Conservation (phyloP, 257 asterid species). For the Rubia yunnanensis region DNA sequence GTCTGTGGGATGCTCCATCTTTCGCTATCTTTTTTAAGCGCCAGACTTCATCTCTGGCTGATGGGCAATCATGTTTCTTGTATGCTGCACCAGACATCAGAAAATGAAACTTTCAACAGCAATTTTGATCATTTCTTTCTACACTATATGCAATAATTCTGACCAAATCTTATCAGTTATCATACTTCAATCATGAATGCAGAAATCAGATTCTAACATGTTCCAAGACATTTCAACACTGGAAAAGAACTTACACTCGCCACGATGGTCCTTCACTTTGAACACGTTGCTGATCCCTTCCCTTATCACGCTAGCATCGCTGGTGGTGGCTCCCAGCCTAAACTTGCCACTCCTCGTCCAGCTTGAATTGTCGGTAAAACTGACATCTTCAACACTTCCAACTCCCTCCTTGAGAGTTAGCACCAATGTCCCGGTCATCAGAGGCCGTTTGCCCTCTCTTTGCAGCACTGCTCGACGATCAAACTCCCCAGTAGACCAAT, state of each 20-base stretch:
- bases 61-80: conserved; percentile 72
- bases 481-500: conserved; percentile 58
- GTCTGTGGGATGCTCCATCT: conserved; percentile 53
- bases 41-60: conserved; percentile 62
- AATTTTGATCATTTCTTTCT: not conserved
- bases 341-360: conserved; percentile 83
- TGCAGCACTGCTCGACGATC: conserved; percentile 31
- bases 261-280: conserved; percentile 86
- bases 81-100: conserved; percentile 39
- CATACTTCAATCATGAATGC: not conserved
- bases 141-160: not conserved
- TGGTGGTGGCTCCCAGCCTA: conserved; percentile 47
- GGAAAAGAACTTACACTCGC: conserved; percentile 54
- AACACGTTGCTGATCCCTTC: conserved; percentile 74
- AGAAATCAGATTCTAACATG: not conserved
- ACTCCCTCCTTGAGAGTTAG: conserved; percentile 55
- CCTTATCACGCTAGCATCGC: conserved; percentile 30
- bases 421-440: conserved; percentile 49
- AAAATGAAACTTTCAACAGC: conserved; percentile 10
- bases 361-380: conserved; percentile 84
- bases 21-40: conserved; percentile 73
- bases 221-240: not conserved
- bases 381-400: conserved; percentile 49
- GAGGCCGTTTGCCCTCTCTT: conserved; percentile 80
- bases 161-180: not conserved